These are phyloP conservation scores for Diaporthe citri DNA, from an alignment of 2,329 filamentous ascomycete genomes.

Conservation along the genomic window DNA sequence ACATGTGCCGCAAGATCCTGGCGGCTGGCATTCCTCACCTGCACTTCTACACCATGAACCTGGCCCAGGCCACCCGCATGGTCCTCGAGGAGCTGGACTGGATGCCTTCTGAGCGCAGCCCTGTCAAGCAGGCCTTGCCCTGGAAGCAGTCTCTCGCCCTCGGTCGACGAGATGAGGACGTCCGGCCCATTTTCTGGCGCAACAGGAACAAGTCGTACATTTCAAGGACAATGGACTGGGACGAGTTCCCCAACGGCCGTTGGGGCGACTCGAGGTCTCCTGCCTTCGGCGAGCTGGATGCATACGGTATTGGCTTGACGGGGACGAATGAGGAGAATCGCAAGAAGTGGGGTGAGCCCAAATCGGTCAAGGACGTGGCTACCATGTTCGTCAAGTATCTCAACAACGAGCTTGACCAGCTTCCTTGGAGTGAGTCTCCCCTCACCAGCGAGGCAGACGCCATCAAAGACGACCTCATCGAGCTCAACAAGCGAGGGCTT, in stretches of 20 bases:
- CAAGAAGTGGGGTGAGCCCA: slow-evolving; percentile 92
- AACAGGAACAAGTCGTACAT: slow-evolving; percentile 97
- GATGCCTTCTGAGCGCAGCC: slow-evolving; percentile 81
- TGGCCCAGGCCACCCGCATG: slow-evolving; percentile 93
- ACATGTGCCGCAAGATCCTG: slow-evolving; percentile 90
- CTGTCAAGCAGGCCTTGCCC: slow-evolving; percentile 89
- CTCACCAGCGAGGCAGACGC: slow-evolving; percentile 85
- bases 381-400: slow-evolving; percentile 89
- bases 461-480: slow-evolving; percentile 82
- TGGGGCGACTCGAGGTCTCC: slow-evolving; percentile 98
- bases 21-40: slow-evolving; percentile 86
- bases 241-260: slow-evolving; percentile 97
- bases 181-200: slow-evolving; percentile 98
- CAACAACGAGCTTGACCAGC: slow-evolving; percentile 80
- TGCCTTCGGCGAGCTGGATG: slow-evolving; percentile 94
- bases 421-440: slow-evolving; percentile 94
- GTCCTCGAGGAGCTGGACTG: slow-evolving; percentile 90
- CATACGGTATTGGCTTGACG: slow-evolving; percentile 92
- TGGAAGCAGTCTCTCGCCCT: slow-evolving; percentile 96
- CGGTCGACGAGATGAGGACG: slow-evolving; percentile 91
- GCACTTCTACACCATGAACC: slow-evolving; percentile 99
- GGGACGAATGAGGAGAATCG: slow-evolving; percentile 97
- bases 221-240: slow-evolving; percentile 96
- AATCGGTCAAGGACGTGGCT: slow-evolving; percentile 82
- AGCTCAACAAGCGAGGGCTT: slow-evolving; percentile 87